Conservation (phyloP, 176 grass and related monocot species). For the Oryza longistaminata region DNA sequence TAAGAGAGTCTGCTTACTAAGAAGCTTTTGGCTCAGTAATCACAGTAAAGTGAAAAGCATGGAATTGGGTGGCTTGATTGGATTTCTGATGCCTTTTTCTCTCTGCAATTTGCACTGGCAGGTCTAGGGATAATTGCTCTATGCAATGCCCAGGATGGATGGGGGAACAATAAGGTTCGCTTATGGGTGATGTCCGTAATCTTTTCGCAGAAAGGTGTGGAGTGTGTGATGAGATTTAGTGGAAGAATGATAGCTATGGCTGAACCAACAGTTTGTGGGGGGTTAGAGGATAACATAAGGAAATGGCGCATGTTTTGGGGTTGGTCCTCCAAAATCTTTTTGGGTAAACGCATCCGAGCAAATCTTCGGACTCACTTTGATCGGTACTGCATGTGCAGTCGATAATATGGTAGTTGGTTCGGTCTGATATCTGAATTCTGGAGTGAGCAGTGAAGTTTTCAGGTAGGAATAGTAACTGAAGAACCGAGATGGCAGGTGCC, state of each 20-base stretch:
- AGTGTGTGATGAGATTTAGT: slow-evolving; percentile 46
- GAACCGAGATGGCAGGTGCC: slow-evolving; percentile 18
- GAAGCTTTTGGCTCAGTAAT: background rate
- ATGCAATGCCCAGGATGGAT: slow-evolving; percentile 33
- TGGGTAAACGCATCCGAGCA: slow-evolving; percentile 26
- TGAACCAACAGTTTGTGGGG: slow-evolving; percentile 40
- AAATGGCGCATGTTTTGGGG: slow-evolving; percentile 25
- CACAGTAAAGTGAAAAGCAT: slow-evolving; percentile 31
- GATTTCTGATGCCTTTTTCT: slow-evolving; percentile 37
- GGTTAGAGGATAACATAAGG: slow-evolving; percentile 42
- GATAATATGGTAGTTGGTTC: slow-evolving; percentile 25
- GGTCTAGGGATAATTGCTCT: background rate
- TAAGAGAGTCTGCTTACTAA: slow-evolving; percentile 13
- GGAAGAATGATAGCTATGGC: slow-evolving; percentile 44
- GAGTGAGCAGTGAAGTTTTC: background rate
- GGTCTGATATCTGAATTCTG: slow-evolving; percentile 8
- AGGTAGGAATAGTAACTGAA: slow-evolving; percentile 22
- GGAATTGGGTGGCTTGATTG: slow-evolving; percentile 34
- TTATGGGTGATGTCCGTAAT: slow-evolving; percentile 36
- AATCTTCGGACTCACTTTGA: background rate
- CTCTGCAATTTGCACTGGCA: slow-evolving; percentile 33
- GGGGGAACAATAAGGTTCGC: slow-evolving; percentile 17
- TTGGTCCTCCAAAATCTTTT: slow-evolving; percentile 30
- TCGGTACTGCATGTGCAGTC: slow-evolving; percentile 20
- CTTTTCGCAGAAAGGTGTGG: slow-evolving; percentile 29